Evolutionary conservation across 345 rosid genomes (phyloP).

Genomic region (Salix arbutifolia): DNA sequence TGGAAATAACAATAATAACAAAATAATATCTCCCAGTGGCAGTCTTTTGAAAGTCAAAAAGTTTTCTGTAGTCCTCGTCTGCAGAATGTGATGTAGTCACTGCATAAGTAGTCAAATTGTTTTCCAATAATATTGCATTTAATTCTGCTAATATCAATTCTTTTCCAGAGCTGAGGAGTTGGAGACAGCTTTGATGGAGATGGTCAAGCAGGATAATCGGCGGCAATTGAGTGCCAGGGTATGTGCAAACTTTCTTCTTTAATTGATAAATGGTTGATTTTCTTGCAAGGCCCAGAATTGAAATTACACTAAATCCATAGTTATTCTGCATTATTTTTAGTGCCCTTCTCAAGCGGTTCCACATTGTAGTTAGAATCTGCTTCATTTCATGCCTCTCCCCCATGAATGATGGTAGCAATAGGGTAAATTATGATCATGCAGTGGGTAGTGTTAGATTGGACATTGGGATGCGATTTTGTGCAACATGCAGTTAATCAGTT

Average conservation of each 20-base stretch:
- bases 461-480: neutral
- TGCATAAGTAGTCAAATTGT: neutral
- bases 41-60: neutral
- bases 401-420: neutral
- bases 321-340: neutral
- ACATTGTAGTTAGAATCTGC: neutral
- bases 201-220: slow-evolving; percentile 96
- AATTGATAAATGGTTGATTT: neutral
- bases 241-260: slow-evolving; percentile 15
- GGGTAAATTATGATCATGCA: neutral
- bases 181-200: slow-evolving; percentile 99
- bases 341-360: neutral
- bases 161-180: slow-evolving; percentile 88
- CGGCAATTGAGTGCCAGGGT: slow-evolving; percentile 95
- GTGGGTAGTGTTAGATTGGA: neutral
- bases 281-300: neutral
- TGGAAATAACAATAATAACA: neutral
- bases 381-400: neutral
- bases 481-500: no score
- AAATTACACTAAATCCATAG: neutral
- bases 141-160: slow-evolving; percentile 10
- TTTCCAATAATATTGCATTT: neutral
- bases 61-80: neutral
- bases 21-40: neutral
- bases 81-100: neutral